phyloP scores from a whole-genome alignment of 1,139 yeast genomes.

The Pichia sp. region DNA sequence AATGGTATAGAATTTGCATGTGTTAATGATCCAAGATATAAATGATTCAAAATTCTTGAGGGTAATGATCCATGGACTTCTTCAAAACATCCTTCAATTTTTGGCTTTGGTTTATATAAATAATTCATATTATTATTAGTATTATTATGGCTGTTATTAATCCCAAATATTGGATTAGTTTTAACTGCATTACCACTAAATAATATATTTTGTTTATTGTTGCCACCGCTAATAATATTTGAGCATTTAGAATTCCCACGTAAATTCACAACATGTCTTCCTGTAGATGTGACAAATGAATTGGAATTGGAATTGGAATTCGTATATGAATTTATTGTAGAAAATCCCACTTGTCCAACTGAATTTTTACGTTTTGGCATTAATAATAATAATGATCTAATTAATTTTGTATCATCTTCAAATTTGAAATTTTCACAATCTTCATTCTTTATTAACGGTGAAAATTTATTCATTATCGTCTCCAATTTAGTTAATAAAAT shows the following conservation, averaged over 20 bases:
- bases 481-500: conserved; percentile 59
- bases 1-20: conserved; percentile 75
- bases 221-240: too few relatives aligned
- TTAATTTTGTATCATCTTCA: conserved; percentile 18
- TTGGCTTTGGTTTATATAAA: background rate
- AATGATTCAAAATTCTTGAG: conserved; percentile 69
- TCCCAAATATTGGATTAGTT: background rate
- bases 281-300: conserved; percentile 24
- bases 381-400: conserved; percentile 20
- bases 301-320: background rate
- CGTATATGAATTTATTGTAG: too few relatives aligned
- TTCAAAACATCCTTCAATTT: conserved; percentile 21
- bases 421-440: conserved; percentile 12
- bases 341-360: conserved; percentile 7
- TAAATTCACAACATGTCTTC: conserved; percentile 27
- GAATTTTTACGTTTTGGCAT: conserved; percentile 17
- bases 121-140: background rate
- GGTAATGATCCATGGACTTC: conserved; percentile 53
- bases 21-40: conserved; percentile 76
- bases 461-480: conserved; percentile 46
- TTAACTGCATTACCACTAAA: background rate
- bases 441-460: conserved; percentile 36
- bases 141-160: background rate
- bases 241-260: conserved; percentile 18
- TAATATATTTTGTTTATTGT: background rate